phyloP scores from a whole-genome alignment of 495 filamentous ascomycete species.

The Aspergillus asperescens region DNA sequence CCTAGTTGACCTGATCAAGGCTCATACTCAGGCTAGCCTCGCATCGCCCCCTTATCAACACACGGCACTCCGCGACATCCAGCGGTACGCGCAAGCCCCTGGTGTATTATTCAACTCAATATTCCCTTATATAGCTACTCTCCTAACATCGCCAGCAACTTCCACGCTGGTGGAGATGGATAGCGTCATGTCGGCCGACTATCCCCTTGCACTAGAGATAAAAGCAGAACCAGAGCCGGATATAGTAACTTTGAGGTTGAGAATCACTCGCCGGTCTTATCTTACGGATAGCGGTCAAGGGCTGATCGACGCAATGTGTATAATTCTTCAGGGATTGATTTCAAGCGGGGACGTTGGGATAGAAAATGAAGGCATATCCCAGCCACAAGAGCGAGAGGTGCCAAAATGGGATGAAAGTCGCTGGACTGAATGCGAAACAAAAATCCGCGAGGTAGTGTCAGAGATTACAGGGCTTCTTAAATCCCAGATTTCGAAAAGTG shows the following conservation, averaged over 20 bases:
- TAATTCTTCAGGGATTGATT: not conserved
- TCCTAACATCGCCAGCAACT: not conserved
- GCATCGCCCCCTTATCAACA: not conserved
- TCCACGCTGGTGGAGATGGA: conserved; percentile 20
- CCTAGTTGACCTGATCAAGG: not conserved
- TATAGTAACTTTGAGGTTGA: conserved; percentile 21
- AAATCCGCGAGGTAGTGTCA: not conserved
- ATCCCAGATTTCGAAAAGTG: not conserved
- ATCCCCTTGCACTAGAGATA: conserved; percentile 24
- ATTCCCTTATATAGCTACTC: not conserved
- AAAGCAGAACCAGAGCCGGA: conserved; percentile 15
- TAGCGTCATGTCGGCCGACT: conserved; percentile 20
- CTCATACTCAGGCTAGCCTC: not conserved
- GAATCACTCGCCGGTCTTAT: not conserved
- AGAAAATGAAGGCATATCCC: not conserved
- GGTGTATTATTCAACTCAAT: not conserved
- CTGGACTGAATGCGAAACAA: not conserved
- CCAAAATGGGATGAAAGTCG: not conserved
- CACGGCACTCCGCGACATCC: not conserved
- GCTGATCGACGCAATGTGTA: not conserved
- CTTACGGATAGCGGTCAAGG: not conserved
- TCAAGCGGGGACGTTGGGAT: not conserved
- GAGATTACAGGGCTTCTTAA: not conserved
- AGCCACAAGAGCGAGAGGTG: not conserved
- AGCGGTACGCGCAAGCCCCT: not conserved